Evolutionary conservation across 495 filamentous ascomycete species (phyloP).

Genomic region (Lasiosphaeria ovina): DNA sequence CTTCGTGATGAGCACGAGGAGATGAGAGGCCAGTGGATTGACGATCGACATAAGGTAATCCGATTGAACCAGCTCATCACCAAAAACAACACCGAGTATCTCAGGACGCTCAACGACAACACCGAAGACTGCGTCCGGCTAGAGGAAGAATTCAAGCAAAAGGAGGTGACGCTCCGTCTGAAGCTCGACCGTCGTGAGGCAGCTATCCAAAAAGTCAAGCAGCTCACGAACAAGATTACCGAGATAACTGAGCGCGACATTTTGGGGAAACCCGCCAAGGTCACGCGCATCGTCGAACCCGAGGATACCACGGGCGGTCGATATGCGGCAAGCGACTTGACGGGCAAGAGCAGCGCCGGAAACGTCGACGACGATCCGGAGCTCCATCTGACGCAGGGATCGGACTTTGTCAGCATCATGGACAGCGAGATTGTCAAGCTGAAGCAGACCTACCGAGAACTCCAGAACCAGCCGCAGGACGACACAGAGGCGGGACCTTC

Average conservation of each 20-base stretch:
- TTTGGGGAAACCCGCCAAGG: conserved; percentile 34
- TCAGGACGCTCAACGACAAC: conserved; percentile 26
- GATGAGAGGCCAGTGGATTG: conserved; percentile 26
- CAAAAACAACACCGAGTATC: conserved; percentile 27
- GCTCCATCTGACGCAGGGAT: conserved; percentile 41
- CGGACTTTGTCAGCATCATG: conserved; percentile 42
- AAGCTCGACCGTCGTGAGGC: conserved; percentile 37
- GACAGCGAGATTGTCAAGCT: conserved; percentile 39
- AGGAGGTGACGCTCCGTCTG: conserved; percentile 32
- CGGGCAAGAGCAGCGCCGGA: conserved; percentile 25
- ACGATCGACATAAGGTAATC: conserved; percentile 29
- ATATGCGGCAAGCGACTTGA: conserved; percentile 25
- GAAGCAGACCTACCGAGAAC: conserved; percentile 35
- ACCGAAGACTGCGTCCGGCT: conserved; percentile 33
- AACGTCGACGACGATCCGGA: conserved; percentile 43
- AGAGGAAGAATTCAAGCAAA: conserved; percentile 32
- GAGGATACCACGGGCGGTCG: conserved; percentile 23
- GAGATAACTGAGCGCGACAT: conserved; percentile 35
- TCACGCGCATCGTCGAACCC: conserved; percentile 37
- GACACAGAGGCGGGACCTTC: conserved; percentile 13
- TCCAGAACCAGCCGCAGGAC: conserved; percentile 26
- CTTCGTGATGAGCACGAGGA: conserved; percentile 30
- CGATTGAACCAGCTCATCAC: conserved; percentile 31
- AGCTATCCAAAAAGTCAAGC: conserved; percentile 35
- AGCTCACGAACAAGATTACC: conserved; percentile 28